These are phyloP conservation scores for Dictyophora rubrovolvata DNA, from an alignment of 768 basidiomycete species.

Conservation along the genomic window DNA sequence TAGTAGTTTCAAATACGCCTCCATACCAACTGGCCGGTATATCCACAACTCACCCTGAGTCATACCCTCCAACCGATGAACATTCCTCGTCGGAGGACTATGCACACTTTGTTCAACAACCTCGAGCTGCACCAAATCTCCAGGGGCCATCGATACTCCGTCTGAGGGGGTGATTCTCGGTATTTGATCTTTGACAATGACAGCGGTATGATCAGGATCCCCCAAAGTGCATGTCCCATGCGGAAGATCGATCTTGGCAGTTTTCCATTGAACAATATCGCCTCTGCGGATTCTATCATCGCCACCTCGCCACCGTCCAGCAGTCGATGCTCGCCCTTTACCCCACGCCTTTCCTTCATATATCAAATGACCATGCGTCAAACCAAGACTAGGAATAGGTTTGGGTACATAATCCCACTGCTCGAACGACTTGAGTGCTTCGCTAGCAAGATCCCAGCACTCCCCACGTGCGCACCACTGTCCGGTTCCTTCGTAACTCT, in stretches of 20 bases:
- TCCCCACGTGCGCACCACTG: slow-evolving; percentile 40
- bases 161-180: slow-evolving; percentile 23
- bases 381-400: slow-evolving; percentile 37
- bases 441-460: slow-evolving; percentile 49
- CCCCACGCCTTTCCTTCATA: slow-evolving; percentile 30
- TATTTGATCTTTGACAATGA: slow-evolving; percentile 33
- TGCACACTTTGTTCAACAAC: slow-evolving; percentile 47
- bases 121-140: slow-evolving; percentile 33
- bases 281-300: slow-evolving; percentile 42
- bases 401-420: slow-evolving; percentile 32
- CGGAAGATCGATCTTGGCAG: slow-evolving; percentile 25
- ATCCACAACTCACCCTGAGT: slow-evolving; percentile 48
- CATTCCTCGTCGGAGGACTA: slow-evolving; percentile 27
- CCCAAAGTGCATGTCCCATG: slow-evolving; percentile 24
- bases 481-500: slow-evolving; percentile 32
- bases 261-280: slow-evolving; percentile 46
- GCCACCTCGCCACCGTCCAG: slow-evolving; percentile 39
- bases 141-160: slow-evolving; percentile 26
- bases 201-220: slow-evolving; percentile 46
- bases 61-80: slow-evolving; percentile 35
- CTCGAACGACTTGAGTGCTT: slow-evolving; percentile 35
- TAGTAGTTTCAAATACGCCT: slow-evolving; percentile 2
- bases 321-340: slow-evolving; percentile 19
- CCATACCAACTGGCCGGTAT: slow-evolving; percentile 34
- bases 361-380: slow-evolving; percentile 48